These are phyloP conservation scores for Termitomyces sp. DNA, from an alignment of 768 basidiomycete genomes.

Conservation along the genomic window DNA sequence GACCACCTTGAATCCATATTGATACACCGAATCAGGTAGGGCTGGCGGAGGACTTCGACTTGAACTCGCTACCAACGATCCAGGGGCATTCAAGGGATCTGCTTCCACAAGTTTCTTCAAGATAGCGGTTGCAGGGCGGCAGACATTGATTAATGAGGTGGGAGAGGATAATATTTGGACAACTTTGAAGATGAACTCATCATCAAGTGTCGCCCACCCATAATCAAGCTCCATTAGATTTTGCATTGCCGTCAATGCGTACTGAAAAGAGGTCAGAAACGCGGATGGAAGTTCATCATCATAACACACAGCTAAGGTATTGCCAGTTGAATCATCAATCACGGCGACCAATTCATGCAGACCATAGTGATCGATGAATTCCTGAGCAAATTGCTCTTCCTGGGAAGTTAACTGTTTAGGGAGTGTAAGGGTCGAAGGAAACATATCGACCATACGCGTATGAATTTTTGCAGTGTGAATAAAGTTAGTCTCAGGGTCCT, in stretches of 20 bases:
- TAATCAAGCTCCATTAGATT: conserved; percentile 84
- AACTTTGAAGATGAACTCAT: conserved; percentile 69
- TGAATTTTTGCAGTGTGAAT: conserved; percentile 75
- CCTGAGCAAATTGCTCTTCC: conserved; percentile 81
- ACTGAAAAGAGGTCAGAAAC: conserved; percentile 36
- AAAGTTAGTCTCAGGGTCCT: conserved; percentile 60
- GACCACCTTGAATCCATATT: conserved; percentile 79
- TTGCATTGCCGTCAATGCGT: conserved; percentile 81
- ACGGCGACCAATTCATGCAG: conserved; percentile 65
- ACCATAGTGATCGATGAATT: conserved; percentile 73
- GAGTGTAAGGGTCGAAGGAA: neutral
- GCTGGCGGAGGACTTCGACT: conserved; percentile 48
- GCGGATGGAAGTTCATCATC: neutral
- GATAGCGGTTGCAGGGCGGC: conserved; percentile 86
- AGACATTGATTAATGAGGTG: conserved; percentile 80
- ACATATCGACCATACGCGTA: conserved; percentile 46
- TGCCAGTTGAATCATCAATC: conserved; percentile 65
- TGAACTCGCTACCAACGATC: conserved; percentile 51
- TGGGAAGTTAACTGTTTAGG: conserved; percentile 21
- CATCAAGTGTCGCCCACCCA: conserved; percentile 73
- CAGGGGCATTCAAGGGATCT: conserved; percentile 65
- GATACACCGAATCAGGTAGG: conserved; percentile 69
- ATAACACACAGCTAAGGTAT: conserved; percentile 71
- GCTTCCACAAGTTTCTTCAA: conserved; percentile 88
- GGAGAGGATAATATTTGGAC: conserved; percentile 76